A percentile compares a stretch with the other conserved stretches of the same genome.
These are phyloP conservation scores for Macrophomina tecta DNA, from an alignment of 2,329 filamentous ascomycete species.

Conservation along the genomic window DNA sequence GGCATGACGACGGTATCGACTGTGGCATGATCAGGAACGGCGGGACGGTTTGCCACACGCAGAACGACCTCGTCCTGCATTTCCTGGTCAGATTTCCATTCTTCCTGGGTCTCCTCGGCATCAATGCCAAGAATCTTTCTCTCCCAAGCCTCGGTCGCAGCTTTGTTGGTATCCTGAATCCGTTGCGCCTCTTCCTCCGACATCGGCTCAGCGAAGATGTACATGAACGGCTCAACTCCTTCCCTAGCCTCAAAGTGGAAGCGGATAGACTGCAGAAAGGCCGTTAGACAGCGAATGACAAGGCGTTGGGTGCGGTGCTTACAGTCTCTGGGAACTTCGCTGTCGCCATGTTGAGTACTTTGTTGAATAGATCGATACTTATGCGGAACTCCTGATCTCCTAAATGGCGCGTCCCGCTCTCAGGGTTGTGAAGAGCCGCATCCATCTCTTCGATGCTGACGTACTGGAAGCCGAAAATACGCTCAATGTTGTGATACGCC, in stretches of 20 bases:
- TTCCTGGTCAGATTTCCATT: not conserved
- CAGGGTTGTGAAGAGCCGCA: conserved; percentile 75
- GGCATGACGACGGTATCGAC: conserved; percentile 1
- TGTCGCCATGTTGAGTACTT: conserved; percentile 77
- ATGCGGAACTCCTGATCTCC: conserved; percentile 87
- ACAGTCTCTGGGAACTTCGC: conserved; percentile 72
- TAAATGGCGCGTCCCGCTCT: conserved; percentile 46
- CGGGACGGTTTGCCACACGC: not conserved
- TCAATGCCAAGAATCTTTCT: conserved; percentile 59
- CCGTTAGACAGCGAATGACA: conserved; percentile 28
- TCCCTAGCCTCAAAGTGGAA: conserved; percentile 81
- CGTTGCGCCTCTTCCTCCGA: conserved; percentile 71
- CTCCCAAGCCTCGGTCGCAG: conserved; percentile 72
- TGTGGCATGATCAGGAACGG: not conserved
- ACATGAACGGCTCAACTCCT: conserved; percentile 70
- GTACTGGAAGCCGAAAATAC: conserved; percentile 98
- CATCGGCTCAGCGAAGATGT: conserved; percentile 89
- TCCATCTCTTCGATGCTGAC: conserved; percentile 88
- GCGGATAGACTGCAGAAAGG: conserved; percentile 65
- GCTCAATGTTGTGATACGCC: conserved; percentile 91
- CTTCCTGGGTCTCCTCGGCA: conserved; percentile 31
- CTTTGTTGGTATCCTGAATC: conserved; percentile 74
- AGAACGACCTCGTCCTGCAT: conserved; percentile 38
- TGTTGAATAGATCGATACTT: conserved; percentile 79
- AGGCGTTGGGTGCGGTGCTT: conserved; percentile 21